phyloP scores from a whole-genome alignment of 352 stramenopile species.

The Saprolegnia parasitica region DNA sequence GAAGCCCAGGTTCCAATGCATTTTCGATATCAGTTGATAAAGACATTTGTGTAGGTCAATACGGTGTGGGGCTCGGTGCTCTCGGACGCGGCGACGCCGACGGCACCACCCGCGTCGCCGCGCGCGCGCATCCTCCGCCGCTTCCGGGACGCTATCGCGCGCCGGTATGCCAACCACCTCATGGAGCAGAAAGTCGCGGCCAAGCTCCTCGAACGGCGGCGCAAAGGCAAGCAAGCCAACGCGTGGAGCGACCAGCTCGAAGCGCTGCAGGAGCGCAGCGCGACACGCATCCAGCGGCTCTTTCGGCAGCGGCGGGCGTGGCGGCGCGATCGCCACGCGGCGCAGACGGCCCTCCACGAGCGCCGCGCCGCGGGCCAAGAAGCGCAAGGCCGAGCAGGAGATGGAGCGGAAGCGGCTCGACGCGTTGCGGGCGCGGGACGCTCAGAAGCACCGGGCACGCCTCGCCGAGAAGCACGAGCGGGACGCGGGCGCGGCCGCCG shows the following conservation, averaged over 20 bases:
- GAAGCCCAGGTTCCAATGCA: conserved; percentile 38
- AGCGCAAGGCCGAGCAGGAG: conserved; percentile 49
- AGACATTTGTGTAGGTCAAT: conserved; percentile 21
- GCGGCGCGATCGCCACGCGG: conserved; percentile 3
- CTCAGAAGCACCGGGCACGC: conserved; percentile 50
- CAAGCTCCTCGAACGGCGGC: conserved; percentile 33
- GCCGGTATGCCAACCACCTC: conserved; percentile 48
- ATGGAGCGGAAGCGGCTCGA: conserved; percentile 57
- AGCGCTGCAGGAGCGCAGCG: conserved; percentile 56
- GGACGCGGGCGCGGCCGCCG: neutral
- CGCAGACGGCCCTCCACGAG: conserved; percentile 1
- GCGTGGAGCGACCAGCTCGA: conserved; percentile 73
- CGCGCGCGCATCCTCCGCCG: conserved; percentile 41
- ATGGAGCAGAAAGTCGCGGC: conserved; percentile 52
- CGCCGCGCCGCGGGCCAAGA: conserved; percentile 34
- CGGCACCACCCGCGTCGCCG: neutral
- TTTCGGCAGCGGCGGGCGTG: conserved; percentile 45
- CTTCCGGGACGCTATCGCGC: conserved; percentile 51
- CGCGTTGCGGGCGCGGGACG: conserved; percentile 48
- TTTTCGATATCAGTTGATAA: neutral
- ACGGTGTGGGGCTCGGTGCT: conserved; percentile 23
- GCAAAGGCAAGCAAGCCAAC: conserved; percentile 25
- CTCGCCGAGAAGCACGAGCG: conserved; percentile 46
- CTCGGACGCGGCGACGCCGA: neutral
- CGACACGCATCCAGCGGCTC: conserved; percentile 63